Percentiles rank a stretch among this genome's conserved stretches.
These are phyloP conservation scores for Camillea tinctor DNA, from an alignment of 2,329 filamentous ascomycete species.

Conservation along the genomic window DNA sequence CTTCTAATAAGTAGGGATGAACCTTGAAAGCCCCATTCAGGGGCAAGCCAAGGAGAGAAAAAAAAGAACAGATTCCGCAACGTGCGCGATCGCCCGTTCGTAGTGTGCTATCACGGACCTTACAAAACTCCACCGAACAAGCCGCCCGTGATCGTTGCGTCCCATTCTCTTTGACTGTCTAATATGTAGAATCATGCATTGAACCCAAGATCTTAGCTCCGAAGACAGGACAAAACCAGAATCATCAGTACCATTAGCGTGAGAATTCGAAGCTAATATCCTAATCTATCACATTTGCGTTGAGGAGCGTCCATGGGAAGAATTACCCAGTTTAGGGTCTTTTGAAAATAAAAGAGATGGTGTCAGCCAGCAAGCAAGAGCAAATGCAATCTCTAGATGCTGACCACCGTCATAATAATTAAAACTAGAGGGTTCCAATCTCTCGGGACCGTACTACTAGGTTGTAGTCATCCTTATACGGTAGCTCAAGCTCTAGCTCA, in stretches of 20 bases:
- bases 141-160: conserved; percentile 15
- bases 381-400: neutral
- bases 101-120: conserved; percentile 12
- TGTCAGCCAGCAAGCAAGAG: conserved; percentile 3
- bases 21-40: conserved; percentile 13
- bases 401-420: neutral
- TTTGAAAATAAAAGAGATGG: conserved; percentile 1
- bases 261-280: neutral
- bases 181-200: conserved; percentile 3
- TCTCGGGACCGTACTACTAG: neutral
- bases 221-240: conserved; percentile 1
- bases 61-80: neutral
- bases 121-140: conserved; percentile 11
- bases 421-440: neutral
- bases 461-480: neutral
- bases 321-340: no score
- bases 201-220: neutral
- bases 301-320: no score
- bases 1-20: conserved; percentile 10
- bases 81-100: conserved; percentile 1
- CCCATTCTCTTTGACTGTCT: conserved; percentile 14
- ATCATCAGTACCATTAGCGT: neutral
- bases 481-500: neutral
- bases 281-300: neutral
- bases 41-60: neutral